Evolutionary conservation across 2,329 filamentous ascomycete species (phyloP), one percentile per base, ranked within the genome.

Genomic region (Lachnellula cervina): DNA sequence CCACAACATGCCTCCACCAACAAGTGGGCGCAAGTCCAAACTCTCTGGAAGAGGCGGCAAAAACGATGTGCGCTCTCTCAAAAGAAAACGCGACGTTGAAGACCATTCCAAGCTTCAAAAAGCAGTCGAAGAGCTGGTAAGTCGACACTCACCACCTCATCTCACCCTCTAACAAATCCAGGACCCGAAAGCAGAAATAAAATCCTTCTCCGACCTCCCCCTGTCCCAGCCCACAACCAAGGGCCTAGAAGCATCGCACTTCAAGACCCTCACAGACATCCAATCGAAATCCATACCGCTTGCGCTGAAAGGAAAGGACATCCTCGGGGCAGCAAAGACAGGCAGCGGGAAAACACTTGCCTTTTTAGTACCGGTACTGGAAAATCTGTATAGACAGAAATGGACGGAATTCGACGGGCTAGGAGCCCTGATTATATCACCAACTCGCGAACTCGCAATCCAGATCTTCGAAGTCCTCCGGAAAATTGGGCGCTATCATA

Each of bases 391-490:
- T 72, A 86, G 91, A 51, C 83, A 86, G 54, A 89, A 87, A 79
- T 97, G 92, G 86, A 89, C 94, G 16, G 89, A 96, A 66, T 81
- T 86, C 64, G 94, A 99, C 73, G 94, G 94, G 0, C 78, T 99
- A 32, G 93, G 93, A 8, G 94, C 94, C 4, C 80, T 99, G 61
- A 90, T 99, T 62, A 86, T 99, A 52, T 93, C 92, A 0, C 94
- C 94, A 0, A 99, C 94, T 7, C 87, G 94, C 68, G 94, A 99
- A 74, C 79, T 99, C 54, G 93, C 94, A 0, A 94, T 95, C 40
- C 94, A 99, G 72, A 99, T 96, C 59, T 99, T 97, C 69, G 89
- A 97, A 56, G 93, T 97, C 0, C 74, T 99, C 65, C 81, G 90
- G 59, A 96, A 96, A 71, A 83, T 99, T 56, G 94, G 94, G 45